These are phyloP conservation scores for Ascochyta rabiei DNA, from an alignment of 2,329 filamentous ascomycete species.

Conservation along the genomic window DNA sequence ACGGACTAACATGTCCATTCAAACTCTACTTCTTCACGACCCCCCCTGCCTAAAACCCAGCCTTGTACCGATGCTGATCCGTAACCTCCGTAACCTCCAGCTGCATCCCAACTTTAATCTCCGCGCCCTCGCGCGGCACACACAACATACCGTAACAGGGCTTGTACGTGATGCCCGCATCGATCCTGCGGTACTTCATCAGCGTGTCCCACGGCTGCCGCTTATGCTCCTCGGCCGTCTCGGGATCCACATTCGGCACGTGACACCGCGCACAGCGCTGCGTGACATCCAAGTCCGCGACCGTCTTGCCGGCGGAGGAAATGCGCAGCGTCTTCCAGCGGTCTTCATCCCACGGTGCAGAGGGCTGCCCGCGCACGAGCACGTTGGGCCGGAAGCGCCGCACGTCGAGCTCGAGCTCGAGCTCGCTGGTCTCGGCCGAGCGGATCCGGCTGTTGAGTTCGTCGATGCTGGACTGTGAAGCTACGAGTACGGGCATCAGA, in stretches of 20 bases:
- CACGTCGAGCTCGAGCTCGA: conserved; percentile 63
- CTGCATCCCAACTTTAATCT: conserved; percentile 63
- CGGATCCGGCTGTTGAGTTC: conserved; percentile 64
- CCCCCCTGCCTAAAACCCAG: conserved; percentile 31
- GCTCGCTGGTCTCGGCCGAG: conserved; percentile 43
- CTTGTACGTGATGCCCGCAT: conserved; percentile 66
- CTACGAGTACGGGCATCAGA: conserved; percentile 62
- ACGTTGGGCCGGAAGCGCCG: conserved; percentile 68
- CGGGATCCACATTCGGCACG: conserved; percentile 69
- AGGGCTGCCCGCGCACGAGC: conserved; percentile 57
- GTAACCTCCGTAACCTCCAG: conserved; percentile 65
- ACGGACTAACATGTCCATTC: no score
- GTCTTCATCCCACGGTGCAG: conserved; percentile 66
- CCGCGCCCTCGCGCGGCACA: conserved; percentile 63
- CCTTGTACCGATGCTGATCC: conserved; percentile 61
- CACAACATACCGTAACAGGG: conserved; percentile 72
- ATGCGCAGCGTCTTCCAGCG: conserved; percentile 66
- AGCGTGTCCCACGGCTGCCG: conserved; percentile 67
- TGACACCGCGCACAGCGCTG: conserved; percentile 66
- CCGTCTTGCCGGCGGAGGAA: conserved; percentile 9
- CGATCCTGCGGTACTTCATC: conserved; percentile 65
- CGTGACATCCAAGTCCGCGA: conserved; percentile 59
- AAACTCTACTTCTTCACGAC: not conserved
- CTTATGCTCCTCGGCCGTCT: conserved; percentile 64
- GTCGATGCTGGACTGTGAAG: conserved; percentile 60